A percentile compares a stretch with the other conserved stretches of the same genome.
phyloP scores from a whole-genome alignment of 1,284 basidiomycete genomes.

The Amylostereum chailletii region DNA sequence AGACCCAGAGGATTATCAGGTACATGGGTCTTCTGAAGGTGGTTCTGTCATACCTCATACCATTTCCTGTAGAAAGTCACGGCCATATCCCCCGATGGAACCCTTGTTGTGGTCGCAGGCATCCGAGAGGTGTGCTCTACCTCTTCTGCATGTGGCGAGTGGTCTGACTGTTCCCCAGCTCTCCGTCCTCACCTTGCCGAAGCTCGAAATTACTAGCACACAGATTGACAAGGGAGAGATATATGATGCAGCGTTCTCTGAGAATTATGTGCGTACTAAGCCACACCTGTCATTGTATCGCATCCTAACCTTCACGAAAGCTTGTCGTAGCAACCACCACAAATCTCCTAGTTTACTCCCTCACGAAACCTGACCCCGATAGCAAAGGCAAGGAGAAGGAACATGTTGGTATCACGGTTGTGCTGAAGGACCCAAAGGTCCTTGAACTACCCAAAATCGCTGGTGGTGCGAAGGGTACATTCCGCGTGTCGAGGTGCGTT shows the following conservation, averaged over 20 bases:
- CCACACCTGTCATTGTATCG: constrained; percentile 1
- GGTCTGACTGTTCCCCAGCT: constrained; percentile 35
- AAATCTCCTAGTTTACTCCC: constrained; percentile 51
- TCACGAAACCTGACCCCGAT: constrained; percentile 24
- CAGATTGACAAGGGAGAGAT: constrained; percentile 59
- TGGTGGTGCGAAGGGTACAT: constrained; percentile 46
- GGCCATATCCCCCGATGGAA: constrained; percentile 57
- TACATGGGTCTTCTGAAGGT: constrained; percentile 22
- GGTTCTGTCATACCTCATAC: constrained; percentile 6
- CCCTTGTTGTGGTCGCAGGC: constrained; percentile 53
- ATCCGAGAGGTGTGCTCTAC: constrained; percentile 46
- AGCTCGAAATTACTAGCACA: constrained; percentile 39
- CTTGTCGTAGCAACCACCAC: constrained; percentile 57
- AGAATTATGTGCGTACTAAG: constrained; percentile 31
- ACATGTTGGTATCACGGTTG: constrained; percentile 23
- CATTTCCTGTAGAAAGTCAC: constrained; percentile 59
- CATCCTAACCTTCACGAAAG: constrained; percentile 24
- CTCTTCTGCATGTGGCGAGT: background rate
- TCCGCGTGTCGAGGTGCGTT: constrained; percentile 65
- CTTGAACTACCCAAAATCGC: constrained; percentile 46
- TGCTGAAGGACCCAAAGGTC: constrained; percentile 38
- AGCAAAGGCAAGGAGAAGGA: constrained; percentile 38
- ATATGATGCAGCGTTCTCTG: constrained; percentile 66
- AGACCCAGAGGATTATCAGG: constrained; percentile 77
- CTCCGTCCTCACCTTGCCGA: constrained; percentile 59